A percentile compares a stretch with the other conserved stretches of the same genome.
These are phyloP conservation scores for Colletotrichum eremochloae DNA, from an alignment of 2,329 filamentous ascomycete genomes.

Conservation along the genomic window DNA sequence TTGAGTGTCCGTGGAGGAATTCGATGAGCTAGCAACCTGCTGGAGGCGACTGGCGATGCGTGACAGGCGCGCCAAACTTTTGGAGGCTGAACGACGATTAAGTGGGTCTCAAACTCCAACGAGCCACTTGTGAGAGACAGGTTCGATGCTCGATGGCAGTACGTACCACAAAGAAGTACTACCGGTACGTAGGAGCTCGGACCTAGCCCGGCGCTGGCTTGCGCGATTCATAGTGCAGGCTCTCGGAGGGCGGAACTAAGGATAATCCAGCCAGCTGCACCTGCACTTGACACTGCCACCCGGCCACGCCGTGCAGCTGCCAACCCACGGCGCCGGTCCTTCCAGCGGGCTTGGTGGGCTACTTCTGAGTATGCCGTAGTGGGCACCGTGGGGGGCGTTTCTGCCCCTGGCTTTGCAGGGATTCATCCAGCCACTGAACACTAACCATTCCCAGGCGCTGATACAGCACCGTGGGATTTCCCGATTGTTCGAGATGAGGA, in stretches of 20 bases:
- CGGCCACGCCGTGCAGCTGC: constrained; percentile 18
- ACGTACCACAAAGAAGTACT: neutral
- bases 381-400: constrained; percentile 36
- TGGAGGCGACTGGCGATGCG: constrained; percentile 32
- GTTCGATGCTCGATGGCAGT: neutral
- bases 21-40: constrained; percentile 21
- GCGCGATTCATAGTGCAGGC: neutral
- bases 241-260: constrained; percentile 26
- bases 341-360: constrained; percentile 27
- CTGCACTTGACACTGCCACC: neutral
- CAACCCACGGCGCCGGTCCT: constrained; percentile 23
- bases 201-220: neutral
- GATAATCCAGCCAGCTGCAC: constrained; percentile 25
- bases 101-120: constrained; percentile 19
- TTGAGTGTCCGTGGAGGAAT: neutral
- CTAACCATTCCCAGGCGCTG: constrained; percentile 31
- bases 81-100: constrained; percentile 37
- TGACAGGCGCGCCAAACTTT: constrained; percentile 41
- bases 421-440: constrained; percentile 32
- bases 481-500: constrained; percentile 39
- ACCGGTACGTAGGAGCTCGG: neutral
- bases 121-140: neutral
- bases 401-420: constrained; percentile 36
- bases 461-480: constrained; percentile 39
- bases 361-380: constrained; percentile 5